Evolutionary conservation across 2,329 filamentous ascomycete species (phyloP).

Genomic region (Dothidotthia symphoricarpi): DNA sequence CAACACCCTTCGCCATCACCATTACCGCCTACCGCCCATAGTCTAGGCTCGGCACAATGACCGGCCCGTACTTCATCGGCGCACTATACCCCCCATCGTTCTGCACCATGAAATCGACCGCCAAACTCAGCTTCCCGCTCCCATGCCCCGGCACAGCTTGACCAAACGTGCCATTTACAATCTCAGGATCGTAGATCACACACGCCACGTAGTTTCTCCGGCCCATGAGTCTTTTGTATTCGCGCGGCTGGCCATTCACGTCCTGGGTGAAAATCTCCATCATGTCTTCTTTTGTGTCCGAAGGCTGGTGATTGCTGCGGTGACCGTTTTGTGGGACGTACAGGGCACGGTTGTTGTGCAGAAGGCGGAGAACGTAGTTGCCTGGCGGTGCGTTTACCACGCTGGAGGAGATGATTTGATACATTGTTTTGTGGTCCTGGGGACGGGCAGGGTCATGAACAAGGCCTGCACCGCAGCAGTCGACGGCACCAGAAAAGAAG

Average conservation of each 20-base stretch:
- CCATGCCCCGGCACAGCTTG: constrained; percentile 41
- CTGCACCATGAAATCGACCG: constrained; percentile 96
- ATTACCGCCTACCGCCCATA: constrained; percentile 45
- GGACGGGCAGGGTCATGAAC: constrained; percentile 92
- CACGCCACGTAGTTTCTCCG: constrained; percentile 89
- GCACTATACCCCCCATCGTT: constrained; percentile 76
- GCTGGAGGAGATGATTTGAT: constrained; percentile 90
- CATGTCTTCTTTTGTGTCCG: constrained; percentile 99
- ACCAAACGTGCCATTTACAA: constrained; percentile 54
- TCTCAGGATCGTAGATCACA: constrained; percentile 90
- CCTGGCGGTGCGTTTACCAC: constrained; percentile 87
- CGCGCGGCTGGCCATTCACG: constrained; percentile 76
- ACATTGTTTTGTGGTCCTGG: constrained; percentile 97
- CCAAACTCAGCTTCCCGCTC: constrained; percentile 67
- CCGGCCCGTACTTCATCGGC: constrained; percentile 94
- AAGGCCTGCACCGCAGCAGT: constrained; percentile 85
- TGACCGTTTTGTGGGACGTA: constrained; percentile 91
- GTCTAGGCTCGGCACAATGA: constrained; percentile 76
- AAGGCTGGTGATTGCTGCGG: constrained; percentile 64
- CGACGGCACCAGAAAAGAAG: constrained; percentile 90
- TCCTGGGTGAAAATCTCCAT: constrained; percentile 99
- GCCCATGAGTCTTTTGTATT: constrained; percentile 90
- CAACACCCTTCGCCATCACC: background rate
- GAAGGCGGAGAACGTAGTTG: constrained; percentile 83
- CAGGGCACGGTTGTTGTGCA: constrained; percentile 91